Evolutionary conservation across 768 basidiomycete species (phyloP).

Genomic region (Stropharia rugosoannulata): DNA sequence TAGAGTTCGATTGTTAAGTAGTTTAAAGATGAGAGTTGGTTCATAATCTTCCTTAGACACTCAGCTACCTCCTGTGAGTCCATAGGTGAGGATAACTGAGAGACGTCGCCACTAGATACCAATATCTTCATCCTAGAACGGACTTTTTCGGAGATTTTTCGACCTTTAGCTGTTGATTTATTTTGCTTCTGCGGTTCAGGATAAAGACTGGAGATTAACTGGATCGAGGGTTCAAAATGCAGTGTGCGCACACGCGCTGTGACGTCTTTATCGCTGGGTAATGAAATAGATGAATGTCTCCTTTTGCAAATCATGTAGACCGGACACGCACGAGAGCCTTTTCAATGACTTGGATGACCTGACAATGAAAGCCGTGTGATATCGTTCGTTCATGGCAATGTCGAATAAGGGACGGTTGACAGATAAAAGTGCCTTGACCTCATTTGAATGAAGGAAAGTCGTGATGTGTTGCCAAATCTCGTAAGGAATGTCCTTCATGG

Average conservation of each 20-base stretch:
- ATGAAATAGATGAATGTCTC: background rate
- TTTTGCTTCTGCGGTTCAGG: background rate
- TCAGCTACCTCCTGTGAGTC: background rate
- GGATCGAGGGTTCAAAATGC: background rate
- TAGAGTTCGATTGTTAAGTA: conserved; percentile 6
- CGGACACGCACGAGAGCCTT: background rate
- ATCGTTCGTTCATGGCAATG: conserved; percentile 4
- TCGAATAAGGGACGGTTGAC: conserved; percentile 1
- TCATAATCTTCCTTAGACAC: conserved; percentile 5
- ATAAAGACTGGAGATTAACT: background rate
- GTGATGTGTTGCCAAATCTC: conserved; percentile 8
- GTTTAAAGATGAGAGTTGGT: conserved; percentile 9
- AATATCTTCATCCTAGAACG: background rate
- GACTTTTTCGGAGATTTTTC: background rate
- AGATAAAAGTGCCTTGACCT: conserved; percentile 1
- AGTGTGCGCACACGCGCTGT: conserved; percentile 4
- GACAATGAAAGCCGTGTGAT: conserved; percentile 1
- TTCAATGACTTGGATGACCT: background rate
- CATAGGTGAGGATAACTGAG: background rate
- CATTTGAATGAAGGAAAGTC: conserved; percentile 3
- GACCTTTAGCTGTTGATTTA: background rate
- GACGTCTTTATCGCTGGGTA: background rate
- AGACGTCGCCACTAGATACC: background rate
- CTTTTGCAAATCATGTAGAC: background rate
- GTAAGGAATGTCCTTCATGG: conserved; percentile 7